Base-by-base conservation (phyloP, 2,329 filamentous ascomycete genomes). In the Magnaporthiopsis incrustans region DNA sequence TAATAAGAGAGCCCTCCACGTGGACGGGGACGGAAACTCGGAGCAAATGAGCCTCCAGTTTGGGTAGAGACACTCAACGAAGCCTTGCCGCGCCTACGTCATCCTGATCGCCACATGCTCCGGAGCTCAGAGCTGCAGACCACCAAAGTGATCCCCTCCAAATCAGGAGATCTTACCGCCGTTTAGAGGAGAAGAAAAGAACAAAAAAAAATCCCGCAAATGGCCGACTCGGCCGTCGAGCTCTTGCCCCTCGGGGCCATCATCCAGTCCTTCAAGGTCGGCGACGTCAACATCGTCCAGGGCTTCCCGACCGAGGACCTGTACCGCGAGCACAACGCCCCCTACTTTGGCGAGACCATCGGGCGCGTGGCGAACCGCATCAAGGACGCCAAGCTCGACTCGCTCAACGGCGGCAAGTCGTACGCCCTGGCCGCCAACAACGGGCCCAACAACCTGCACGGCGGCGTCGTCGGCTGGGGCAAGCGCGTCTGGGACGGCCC, bases 271-370 rank as follows among this genome's bases (percentile, higher is more conserved):
- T 89, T 97, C 79, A 83, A 82, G 60, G 84, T 98, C 69, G 89
- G 83, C 66, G 89, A 86, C 67, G 79, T 85, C 73, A 95, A 97
- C 79, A 95, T 99, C 68, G 93, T 97, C 27, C 90, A 95, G 69
- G 88, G 89, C 63, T 97, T 97, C 78, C 85, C 90, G 25, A 87
- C 83, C 18, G 84, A 89, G 63, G 85, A 89, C 59, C 85, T 88
- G 66, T 97, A 97, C 78, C 83, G 83, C 68, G 78, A 85, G 69
- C 79, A 93, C 80, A 94, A 95, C 78, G 79, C 77, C 14, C 87
- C 91, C 1, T 93, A 87, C 80, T 98, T 97, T 73, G 94, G 95
- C 68, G 93, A 94, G 75, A 98, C 92, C 59, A 97, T 98, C 74
- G 95, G 95, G 64, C 90, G 87, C 63, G 80, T 88, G 26, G 86